phyloP scores from a whole-genome alignment of 306 rosid genomes.

The Mimosa bimucronata region DNA sequence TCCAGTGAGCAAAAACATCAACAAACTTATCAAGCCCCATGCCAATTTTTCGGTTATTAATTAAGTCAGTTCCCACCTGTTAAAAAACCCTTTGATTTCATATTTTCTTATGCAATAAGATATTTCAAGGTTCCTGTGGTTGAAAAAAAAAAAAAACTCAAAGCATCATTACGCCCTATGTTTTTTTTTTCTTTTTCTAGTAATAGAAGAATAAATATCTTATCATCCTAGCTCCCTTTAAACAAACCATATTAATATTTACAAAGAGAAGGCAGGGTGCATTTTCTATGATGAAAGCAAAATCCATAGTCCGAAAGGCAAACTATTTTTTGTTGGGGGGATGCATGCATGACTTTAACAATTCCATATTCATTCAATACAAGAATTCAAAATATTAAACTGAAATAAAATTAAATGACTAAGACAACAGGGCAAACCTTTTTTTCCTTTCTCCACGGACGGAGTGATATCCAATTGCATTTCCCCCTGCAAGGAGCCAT shows the following conservation, averaged over 20 bases:
- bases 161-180: background rate
- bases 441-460: constrained; percentile 52
- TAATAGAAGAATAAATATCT: background rate
- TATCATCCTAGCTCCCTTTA: constrained; percentile 12
- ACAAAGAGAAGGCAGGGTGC: constrained; percentile 1
- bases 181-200: background rate
- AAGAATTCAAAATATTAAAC: constrained; percentile 18
- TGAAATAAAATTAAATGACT: constrained; percentile 9
- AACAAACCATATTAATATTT: constrained; percentile 20
- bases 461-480: constrained; percentile 45
- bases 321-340: too few species aligned
- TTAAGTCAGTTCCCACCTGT: background rate
- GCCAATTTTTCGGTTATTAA: too few species aligned
- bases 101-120: background rate
- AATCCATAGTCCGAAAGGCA: too few species aligned
- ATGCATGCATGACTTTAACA: too few species aligned
- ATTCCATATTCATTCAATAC: too few species aligned
- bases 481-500: constrained; percentile 61
- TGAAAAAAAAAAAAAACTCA: background rate
- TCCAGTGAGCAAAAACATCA: background rate
- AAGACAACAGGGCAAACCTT: constrained; percentile 54
- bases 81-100: background rate
- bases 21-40: too few species aligned
- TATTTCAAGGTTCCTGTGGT: constrained; percentile 10
- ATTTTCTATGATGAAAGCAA: too few species aligned